These are phyloP conservation scores for Bisporella sp. DNA, from an alignment of 2,329 filamentous ascomycete species.

Conservation along the genomic window DNA sequence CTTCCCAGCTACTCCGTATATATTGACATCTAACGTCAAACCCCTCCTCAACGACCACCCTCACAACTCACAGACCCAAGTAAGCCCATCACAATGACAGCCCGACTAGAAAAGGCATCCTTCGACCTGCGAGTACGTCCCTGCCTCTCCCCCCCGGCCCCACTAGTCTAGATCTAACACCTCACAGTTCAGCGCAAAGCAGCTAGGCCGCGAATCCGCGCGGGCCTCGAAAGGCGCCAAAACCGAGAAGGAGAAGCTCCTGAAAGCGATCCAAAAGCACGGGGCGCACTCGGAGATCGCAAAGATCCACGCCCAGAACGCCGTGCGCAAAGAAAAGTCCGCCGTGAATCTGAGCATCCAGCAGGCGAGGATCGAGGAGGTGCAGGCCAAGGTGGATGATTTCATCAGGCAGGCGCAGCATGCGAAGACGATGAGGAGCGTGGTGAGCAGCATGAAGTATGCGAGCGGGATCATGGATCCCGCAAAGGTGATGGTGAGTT, in stretches of 20 bases:
- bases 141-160: slow-evolving; percentile 10
- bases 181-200: slow-evolving; percentile 51
- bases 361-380: slow-evolving; percentile 51
- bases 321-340: slow-evolving; percentile 57
- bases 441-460: slow-evolving; percentile 53
- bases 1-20: too few species aligned
- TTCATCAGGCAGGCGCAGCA: slow-evolving; percentile 34
- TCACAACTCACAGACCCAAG: neutral
- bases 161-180: neutral
- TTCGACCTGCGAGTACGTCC: slow-evolving; percentile 51
- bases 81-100: slow-evolving; percentile 36
- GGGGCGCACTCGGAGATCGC: slow-evolving; percentile 49
- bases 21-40: neutral
- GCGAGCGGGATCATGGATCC: slow-evolving; percentile 59
- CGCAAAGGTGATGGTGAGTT: slow-evolving; percentile 40
- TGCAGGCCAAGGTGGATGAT: slow-evolving; percentile 42
- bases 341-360: slow-evolving; percentile 51
- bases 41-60: neutral
- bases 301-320: slow-evolving; percentile 56
- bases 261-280: slow-evolving; percentile 53
- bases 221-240: slow-evolving; percentile 56
- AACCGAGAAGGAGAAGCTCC: slow-evolving; percentile 52
- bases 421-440: slow-evolving; percentile 56
- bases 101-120: slow-evolving; percentile 53
- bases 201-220: slow-evolving; percentile 53